Conservation (phyloP, 1,284 basidiomycete genomes). For the Boletus semigastroideus region DNA sequence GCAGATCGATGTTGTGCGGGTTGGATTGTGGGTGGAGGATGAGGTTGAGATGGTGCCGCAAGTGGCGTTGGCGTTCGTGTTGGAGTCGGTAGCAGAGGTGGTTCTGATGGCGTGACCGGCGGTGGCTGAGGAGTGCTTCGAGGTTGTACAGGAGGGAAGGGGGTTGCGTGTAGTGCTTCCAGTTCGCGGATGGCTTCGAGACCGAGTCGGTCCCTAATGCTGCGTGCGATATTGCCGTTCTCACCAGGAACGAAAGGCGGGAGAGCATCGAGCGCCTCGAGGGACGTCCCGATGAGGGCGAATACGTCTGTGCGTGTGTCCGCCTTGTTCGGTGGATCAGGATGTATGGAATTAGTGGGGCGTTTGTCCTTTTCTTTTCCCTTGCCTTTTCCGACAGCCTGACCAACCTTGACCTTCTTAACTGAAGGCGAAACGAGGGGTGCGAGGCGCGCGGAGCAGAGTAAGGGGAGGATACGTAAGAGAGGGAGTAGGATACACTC, state of each 20-base stretch:
- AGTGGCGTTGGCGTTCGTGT: neutral
- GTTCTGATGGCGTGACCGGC: neutral
- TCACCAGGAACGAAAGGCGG: neutral
- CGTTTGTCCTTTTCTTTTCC: slow-evolving; percentile 7
- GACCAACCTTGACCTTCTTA: slow-evolving; percentile 8
- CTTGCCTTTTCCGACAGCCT: slow-evolving; percentile 1
- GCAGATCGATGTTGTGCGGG: neutral
- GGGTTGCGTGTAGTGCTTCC: slow-evolving; percentile 19
- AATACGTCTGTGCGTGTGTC: slow-evolving; percentile 25
- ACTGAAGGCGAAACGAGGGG: slow-evolving; percentile 3
- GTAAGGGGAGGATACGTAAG: slow-evolving; percentile 20
- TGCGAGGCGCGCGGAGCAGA: slow-evolving; percentile 21
- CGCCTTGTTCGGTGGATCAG: neutral
- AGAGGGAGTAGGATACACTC: slow-evolving; percentile 23
- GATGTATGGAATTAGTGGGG: neutral
- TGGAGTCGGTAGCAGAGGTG: neutral
- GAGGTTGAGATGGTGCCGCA: neutral
- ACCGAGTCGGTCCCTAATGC: slow-evolving; percentile 21
- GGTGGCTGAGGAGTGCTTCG: neutral
- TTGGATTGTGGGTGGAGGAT: neutral
- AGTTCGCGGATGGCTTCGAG: slow-evolving; percentile 30
- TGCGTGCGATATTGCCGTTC: neutral
- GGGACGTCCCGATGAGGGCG: slow-evolving; percentile 23
- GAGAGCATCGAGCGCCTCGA: slow-evolving; percentile 22
- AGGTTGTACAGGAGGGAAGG: neutral